Percentiles rank a stretch among this genome's conserved stretches.
These are phyloP conservation scores for Excoecaria agallocha DNA, from an alignment of 345 rosid genomes.

Conservation along the genomic window DNA sequence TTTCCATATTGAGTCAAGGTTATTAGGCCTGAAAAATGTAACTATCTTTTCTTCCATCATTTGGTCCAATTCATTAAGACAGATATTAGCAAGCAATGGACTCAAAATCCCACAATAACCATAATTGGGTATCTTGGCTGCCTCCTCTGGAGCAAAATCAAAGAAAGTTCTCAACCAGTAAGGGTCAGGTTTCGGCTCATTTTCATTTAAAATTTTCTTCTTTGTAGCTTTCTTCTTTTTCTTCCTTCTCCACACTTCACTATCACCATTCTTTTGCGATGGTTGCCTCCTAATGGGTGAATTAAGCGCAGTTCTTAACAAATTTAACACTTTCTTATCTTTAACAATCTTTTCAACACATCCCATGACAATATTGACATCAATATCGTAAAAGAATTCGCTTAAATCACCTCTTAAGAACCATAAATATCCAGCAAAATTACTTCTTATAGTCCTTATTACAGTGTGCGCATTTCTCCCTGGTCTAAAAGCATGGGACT, in stretches of 20 bases:
- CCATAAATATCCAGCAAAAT: slow-evolving; percentile 93
- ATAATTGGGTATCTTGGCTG: slow-evolving; percentile 76
- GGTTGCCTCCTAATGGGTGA: slow-evolving; percentile 28
- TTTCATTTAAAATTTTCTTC: slow-evolving; percentile 69
- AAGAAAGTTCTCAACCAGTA: slow-evolving; percentile 90
- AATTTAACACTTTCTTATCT: slow-evolving; percentile 64
- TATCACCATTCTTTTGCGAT: slow-evolving; percentile 19
- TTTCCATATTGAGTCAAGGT: slow-evolving; percentile 87
- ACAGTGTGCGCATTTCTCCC: slow-evolving; percentile 90
- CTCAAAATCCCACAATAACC: slow-evolving; percentile 86
- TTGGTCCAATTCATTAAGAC: slow-evolving; percentile 80
- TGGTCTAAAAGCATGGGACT: slow-evolving; percentile 78
- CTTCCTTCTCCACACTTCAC: slow-evolving; percentile 40
- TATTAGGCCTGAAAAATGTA: slow-evolving; percentile 69
- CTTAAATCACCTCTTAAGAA: slow-evolving; percentile 76
- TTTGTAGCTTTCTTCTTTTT: slow-evolving; percentile 48
- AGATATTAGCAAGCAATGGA: slow-evolving; percentile 84
- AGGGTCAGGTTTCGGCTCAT: slow-evolving; percentile 96
- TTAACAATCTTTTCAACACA: slow-evolving; percentile 59
- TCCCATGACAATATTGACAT: slow-evolving; percentile 47
- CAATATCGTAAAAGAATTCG: slow-evolving; percentile 52
- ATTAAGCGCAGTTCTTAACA: slow-evolving; percentile 56
- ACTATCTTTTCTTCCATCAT: slow-evolving; percentile 69
- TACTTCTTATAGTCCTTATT: slow-evolving; percentile 80
- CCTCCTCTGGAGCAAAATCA: slow-evolving; percentile 84